phyloP scores from a whole-genome alignment of 2,329 filamentous ascomycete genomes.

The Alternaria rosae region DNA sequence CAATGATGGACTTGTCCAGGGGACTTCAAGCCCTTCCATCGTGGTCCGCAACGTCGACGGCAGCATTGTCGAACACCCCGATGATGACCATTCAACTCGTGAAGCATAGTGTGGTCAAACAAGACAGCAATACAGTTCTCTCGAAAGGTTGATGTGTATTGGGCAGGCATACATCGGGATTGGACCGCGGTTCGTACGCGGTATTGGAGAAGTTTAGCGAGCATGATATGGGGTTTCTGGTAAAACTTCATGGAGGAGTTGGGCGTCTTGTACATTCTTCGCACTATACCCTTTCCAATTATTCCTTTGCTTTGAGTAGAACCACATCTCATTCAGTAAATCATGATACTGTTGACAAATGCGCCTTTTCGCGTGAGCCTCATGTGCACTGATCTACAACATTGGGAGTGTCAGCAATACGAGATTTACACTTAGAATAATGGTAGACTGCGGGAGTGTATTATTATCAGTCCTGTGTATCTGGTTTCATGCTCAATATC shows the following conservation, averaged over 20 bases:
- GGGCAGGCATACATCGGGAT: accelerated
- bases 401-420: too few species aligned
- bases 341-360: not conserved
- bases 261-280: not conserved
- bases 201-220: not conserved
- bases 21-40: not conserved
- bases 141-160: not conserved
- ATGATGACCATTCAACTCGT: not conserved
- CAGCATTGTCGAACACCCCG: not conserved
- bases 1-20: not conserved
- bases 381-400: too few species aligned
- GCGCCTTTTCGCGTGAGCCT: too few species aligned
- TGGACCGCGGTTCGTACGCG: not conserved
- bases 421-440: too few species aligned
- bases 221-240: not conserved
- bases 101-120: not conserved
- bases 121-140: not conserved
- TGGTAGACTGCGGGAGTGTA: not conserved
- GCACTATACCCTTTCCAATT: not conserved
- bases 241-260: not conserved
- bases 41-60: not conserved
- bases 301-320: not conserved
- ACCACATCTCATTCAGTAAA: not conserved
- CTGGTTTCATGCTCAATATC: not conserved
- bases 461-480: not conserved